Base-by-base conservation (phyloP, 2,329 filamentous ascomycete genomes). In the Furcasterigmium furcatum region DNA sequence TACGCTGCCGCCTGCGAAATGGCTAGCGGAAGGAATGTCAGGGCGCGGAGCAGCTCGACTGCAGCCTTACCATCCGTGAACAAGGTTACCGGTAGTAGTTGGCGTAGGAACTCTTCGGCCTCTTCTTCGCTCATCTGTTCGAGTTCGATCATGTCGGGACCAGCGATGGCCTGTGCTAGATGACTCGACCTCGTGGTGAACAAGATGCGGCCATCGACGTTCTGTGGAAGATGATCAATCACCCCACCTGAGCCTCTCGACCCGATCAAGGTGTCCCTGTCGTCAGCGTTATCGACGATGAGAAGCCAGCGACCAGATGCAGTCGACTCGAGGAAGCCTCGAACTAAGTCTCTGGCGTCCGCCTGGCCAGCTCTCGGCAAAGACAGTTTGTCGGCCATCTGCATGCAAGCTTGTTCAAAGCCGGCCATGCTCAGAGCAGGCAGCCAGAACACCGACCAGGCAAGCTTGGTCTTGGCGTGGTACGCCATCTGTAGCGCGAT, bases 391-490 rank as follows among this genome's bases (percentile, higher is more conserved):
- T 29, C 52, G 56, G 2, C 61, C 4, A 72, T 59, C 5, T 59
- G 57, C 2, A 38, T 41, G 46, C 64, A 73, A 13, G 66, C 66
- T 43, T 68, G 36, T 6, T 39, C 19, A 22, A 39, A 39, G 7
- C 19, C 21, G 4, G 36, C 19, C 20, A 12, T 25, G 46, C 64
- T 69, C 19, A 60, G 56, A 6, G 64, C 68, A 6, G 67, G 61
- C 5, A 74, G 59, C 71, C 67, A 76, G 49, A 76, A 65, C 41
- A 77, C 53, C 0, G 64, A 69, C 43, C 58, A 70, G 5, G 62
- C 58, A 2, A 60, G 59, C 29, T 57, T 39, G 32, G 60, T 57
- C 10, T 65, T 43, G 12, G 36, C 5, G 19, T 20, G 24, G 36
- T 39, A 39, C 7, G 36, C 36, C 36, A 24, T 5, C 36, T 39